phyloP scores from a whole-genome alignment of 768 basidiomycete genomes.

The Lanmaoa pseudosensibilis region DNA sequence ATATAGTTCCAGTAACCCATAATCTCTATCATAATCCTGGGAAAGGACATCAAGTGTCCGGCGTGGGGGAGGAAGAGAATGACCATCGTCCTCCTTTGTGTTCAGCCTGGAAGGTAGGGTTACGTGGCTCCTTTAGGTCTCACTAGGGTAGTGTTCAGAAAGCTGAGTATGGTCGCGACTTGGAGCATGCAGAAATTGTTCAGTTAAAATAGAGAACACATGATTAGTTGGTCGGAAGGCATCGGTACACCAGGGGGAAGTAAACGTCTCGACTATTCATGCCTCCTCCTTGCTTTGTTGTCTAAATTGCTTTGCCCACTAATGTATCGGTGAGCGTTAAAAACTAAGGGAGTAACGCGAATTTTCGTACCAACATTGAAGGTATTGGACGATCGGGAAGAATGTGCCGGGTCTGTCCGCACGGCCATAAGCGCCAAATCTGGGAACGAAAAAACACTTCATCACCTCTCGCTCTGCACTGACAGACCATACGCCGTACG shows the following conservation, averaged over 20 bases:
- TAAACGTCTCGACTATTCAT: constrained; percentile 1
- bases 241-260: neutral
- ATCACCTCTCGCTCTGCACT: constrained; percentile 79
- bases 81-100: neutral
- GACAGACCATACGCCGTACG: constrained; percentile 67
- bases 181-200: neutral
- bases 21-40: neutral
- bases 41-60: neutral
- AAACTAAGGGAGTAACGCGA: neutral
- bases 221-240: neutral
- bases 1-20: no score
- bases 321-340: neutral
- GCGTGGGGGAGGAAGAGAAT: neutral
- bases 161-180: neutral
- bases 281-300: constrained; percentile 23
- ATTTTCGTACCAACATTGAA: constrained; percentile 65
- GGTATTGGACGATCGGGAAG: constrained; percentile 73
- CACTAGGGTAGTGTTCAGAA: neutral
- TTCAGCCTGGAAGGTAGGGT: neutral
- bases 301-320: constrained; percentile 57
- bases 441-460: neutral
- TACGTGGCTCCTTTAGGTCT: neutral
- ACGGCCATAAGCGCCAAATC: constrained; percentile 4
- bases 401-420: constrained; percentile 51
- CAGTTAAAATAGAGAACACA: neutral